These are phyloP conservation scores for Fusarium bulbicola DNA, from an alignment of 2,329 filamentous ascomycete species.

Conservation along the genomic window DNA sequence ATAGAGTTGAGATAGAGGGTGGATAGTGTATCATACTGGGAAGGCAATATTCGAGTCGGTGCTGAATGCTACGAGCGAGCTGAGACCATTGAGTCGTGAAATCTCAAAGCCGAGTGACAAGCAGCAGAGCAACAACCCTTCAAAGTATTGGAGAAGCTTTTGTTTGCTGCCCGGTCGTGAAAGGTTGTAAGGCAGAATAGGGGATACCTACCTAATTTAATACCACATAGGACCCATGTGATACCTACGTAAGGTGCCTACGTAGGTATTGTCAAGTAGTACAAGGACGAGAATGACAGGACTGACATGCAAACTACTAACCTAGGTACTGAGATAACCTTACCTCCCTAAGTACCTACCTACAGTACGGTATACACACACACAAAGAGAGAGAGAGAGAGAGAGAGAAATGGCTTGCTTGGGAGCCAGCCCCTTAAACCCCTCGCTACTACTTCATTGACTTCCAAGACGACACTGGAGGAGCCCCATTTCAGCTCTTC, in stretches of 20 bases:
- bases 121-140: neutral
- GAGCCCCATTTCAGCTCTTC: neutral
- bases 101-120: neutral
- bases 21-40: neutral
- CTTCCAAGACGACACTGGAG: neutral
- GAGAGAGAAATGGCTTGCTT: neutral
- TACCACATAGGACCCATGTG: neutral
- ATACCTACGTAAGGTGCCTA: neutral
- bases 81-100: neutral
- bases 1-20: neutral
- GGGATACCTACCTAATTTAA: neutral
- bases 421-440: neutral
- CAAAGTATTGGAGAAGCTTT: neutral
- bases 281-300: neutral
- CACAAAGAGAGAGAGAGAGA: neutral
- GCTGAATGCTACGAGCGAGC: neutral
- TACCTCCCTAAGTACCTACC: neutral
- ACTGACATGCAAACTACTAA: neutral
- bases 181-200: neutral
- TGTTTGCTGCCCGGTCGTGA: neutral
- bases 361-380: no score
- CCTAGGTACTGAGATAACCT: neutral
- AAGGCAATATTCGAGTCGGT: neutral
- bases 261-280: neutral
- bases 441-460: neutral